These are phyloP conservation scores for Phytopythium montanum DNA, from an alignment of 352 stramenopile genomes.

Conservation along the genomic window DNA sequence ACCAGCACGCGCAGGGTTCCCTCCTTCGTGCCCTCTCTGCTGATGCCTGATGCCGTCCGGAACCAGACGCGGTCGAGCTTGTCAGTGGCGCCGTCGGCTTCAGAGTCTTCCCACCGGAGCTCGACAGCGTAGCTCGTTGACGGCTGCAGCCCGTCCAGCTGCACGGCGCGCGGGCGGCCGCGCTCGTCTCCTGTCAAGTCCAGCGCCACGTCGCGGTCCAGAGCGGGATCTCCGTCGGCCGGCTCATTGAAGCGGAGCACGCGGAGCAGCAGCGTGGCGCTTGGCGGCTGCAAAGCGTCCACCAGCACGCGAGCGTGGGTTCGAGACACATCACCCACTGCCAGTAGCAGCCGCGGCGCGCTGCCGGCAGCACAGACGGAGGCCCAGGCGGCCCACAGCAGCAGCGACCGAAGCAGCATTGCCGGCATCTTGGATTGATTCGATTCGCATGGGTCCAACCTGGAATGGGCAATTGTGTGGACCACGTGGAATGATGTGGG, in stretches of 20 bases:
- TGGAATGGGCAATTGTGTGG: too few relatives aligned
- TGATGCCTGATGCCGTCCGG: slow-evolving; percentile 4
- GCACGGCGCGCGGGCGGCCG: slow-evolving; percentile 23
- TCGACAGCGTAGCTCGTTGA: slow-evolving; percentile 35
- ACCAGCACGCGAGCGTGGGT: slow-evolving; percentile 44
- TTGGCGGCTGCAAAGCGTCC: slow-evolving; percentile 20
- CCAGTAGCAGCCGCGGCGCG: slow-evolving; percentile 25
- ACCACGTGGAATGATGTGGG: too few relatives aligned
- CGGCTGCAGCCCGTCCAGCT: slow-evolving; percentile 26
- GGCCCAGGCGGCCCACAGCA: not conserved
- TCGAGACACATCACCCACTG: slow-evolving; percentile 47
- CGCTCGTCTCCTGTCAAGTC: not conserved
- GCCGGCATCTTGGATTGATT: too few relatives aligned
- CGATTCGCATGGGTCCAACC: too few relatives aligned
- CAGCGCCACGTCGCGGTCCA: not conserved
- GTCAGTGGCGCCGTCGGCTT: not conserved
- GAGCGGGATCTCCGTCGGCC: not conserved
- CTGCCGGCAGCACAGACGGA: not conserved
- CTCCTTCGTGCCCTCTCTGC: not conserved
- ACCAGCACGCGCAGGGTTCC: slow-evolving; percentile 25
- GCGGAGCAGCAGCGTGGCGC: slow-evolving; percentile 14
- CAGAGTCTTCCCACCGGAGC: slow-evolving; percentile 7
- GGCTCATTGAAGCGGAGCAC: not conserved
- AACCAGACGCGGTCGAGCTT: slow-evolving; percentile 14
- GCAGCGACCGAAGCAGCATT: not conserved